phyloP scores from a whole-genome alignment of 2,329 filamentous ascomycete genomes.

The Magnaporthales sp. region DNA sequence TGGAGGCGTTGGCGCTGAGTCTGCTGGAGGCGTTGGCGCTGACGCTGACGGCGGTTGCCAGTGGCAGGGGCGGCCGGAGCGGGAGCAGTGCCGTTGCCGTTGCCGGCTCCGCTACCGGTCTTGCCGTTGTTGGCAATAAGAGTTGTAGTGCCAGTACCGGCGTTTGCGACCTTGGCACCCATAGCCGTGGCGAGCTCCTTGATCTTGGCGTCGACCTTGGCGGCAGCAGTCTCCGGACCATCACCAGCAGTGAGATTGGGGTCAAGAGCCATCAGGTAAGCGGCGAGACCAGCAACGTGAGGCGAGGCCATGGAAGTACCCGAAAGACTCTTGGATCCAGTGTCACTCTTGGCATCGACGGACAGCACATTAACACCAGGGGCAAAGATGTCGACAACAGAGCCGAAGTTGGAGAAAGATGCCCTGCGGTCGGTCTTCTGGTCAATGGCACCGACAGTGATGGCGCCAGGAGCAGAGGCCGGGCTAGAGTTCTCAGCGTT shows the following conservation, averaged over 20 bases:
- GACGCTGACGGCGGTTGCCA: neutral
- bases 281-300: slow-evolving; percentile 14
- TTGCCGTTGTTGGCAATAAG: slow-evolving; percentile 50
- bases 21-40: too few relatives aligned
- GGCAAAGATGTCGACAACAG: slow-evolving; percentile 43
- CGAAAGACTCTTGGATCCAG: slow-evolving; percentile 24
- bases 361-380: slow-evolving; percentile 46
- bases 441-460: slow-evolving; percentile 53
- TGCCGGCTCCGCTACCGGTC: slow-evolving; percentile 8
- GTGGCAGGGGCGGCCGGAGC: neutral
- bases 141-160: slow-evolving; percentile 35
- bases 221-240: slow-evolving; percentile 36
- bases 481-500: slow-evolving; percentile 43
- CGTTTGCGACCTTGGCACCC: slow-evolving; percentile 33
- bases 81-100: neutral
- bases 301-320: slow-evolving; percentile 15
- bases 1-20: too few relatives aligned
- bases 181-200: slow-evolving; percentile 40
- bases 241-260: slow-evolving; percentile 32
- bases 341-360: slow-evolving; percentile 41
- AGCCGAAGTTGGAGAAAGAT: slow-evolving; percentile 51
- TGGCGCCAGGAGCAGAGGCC: slow-evolving; percentile 44
- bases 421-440: slow-evolving; percentile 38
- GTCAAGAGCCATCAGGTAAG: slow-evolving; percentile 14
- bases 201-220: slow-evolving; percentile 36